Conservation (phyloP, 1,284 basidiomycete genomes). For the Lignosus rhinocerotis region DNA sequence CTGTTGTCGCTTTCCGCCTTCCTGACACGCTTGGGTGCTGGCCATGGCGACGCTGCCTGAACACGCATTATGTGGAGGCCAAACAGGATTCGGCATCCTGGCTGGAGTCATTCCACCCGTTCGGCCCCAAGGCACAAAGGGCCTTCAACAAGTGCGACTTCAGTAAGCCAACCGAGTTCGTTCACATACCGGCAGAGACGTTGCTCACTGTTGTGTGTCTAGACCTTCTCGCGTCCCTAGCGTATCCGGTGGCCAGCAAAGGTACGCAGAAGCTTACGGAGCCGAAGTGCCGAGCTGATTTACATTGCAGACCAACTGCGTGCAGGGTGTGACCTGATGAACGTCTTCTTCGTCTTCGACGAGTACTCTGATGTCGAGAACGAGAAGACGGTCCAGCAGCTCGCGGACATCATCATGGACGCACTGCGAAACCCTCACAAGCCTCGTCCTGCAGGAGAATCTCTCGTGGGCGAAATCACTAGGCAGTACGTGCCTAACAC, state of each 20-base stretch:
- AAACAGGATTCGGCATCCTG: not conserved
- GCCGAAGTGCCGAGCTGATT: not conserved
- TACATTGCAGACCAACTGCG: constrained; percentile 17
- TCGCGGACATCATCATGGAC: constrained; percentile 27
- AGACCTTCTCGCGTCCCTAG: constrained; percentile 24
- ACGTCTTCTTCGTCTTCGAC: constrained; percentile 29
- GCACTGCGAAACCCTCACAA: constrained; percentile 22
- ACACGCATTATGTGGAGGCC: constrained; percentile 1
- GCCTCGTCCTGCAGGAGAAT: constrained; percentile 13
- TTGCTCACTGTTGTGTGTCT: not conserved
- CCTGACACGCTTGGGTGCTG: constrained; percentile 11
- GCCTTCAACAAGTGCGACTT: constrained; percentile 28
- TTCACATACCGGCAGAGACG: not conserved
- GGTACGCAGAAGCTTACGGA: not conserved
- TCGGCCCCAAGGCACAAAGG: constrained; percentile 17
- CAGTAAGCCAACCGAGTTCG: constrained; percentile 12
- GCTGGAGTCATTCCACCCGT: constrained; percentile 13
- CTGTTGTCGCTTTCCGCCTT: not conserved
- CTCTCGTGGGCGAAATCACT: constrained; percentile 24
- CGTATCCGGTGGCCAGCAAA: constrained; percentile 12
- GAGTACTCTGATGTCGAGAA: constrained; percentile 26
- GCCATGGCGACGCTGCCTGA: constrained; percentile 1
- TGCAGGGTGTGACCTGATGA: constrained; percentile 27
- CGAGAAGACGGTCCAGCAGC: not conserved
- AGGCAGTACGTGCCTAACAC: constrained; percentile 24